phyloP scores from a whole-genome alignment of 2,329 filamentous ascomycete genomes.

The Diaporthe batatas region DNA sequence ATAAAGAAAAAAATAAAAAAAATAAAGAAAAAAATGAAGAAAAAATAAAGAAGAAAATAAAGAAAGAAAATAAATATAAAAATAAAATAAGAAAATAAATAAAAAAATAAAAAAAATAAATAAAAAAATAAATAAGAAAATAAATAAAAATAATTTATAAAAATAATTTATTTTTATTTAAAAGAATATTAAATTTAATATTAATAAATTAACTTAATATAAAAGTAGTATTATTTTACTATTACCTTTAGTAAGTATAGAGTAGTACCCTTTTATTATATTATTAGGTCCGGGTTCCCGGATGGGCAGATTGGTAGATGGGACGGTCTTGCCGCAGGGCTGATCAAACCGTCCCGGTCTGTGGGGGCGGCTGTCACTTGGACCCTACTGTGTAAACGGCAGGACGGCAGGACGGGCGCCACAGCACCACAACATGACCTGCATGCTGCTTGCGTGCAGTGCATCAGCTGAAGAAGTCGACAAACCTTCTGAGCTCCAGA shows the following conservation, averaged over 20 bases:
- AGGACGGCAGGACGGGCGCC: not conserved
- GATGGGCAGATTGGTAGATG: not conserved
- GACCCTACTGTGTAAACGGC: not conserved
- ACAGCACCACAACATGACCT: not conserved
- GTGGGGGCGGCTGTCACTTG: constrained; percentile 22
- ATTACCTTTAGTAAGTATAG: constrained; percentile 5
- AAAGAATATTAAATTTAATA: not conserved
- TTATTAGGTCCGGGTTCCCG: constrained; percentile 3
- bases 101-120: too few relatives aligned
- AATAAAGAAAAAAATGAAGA: too few relatives aligned
- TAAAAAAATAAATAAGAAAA: too few relatives aligned
- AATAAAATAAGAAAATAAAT: too few relatives aligned
- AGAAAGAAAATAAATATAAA: too few relatives aligned
- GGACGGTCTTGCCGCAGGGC: constrained; percentile 33
- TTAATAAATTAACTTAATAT: not conserved
- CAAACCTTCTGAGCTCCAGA: not conserved
- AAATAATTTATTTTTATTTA: too few relatives aligned
- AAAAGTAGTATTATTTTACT: constrained; percentile 7
- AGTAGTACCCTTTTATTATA: not conserved
- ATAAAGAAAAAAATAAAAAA: too few relatives aligned
- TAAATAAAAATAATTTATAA: too few relatives aligned
- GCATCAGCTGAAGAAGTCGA: constrained; percentile 17
- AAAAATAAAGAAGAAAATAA: too few relatives aligned
- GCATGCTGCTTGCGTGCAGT: not conserved
- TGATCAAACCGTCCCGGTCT: constrained; percentile 30